These are phyloP conservation scores for Pichia californica DNA, from an alignment of 805 yeast genomes.

Conservation along the genomic window DNA sequence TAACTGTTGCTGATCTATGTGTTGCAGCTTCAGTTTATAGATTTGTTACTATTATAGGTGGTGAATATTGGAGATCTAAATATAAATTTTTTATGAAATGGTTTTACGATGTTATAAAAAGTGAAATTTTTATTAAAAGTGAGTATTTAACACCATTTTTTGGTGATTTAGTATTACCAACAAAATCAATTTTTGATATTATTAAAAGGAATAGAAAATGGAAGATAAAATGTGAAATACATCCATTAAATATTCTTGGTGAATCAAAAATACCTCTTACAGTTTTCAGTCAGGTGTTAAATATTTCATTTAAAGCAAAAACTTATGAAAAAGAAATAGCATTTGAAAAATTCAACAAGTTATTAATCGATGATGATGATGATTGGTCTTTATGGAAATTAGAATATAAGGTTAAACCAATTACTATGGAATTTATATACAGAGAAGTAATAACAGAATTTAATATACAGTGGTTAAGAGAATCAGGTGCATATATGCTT, in stretches of 20 bases:
- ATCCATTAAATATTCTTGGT: conserved; percentile 84
- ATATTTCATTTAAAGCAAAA: too few relatives aligned
- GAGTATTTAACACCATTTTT: too few relatives aligned
- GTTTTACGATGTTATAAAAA: conserved; percentile 41
- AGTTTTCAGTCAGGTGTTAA: too few relatives aligned
- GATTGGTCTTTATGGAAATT: too few relatives aligned
- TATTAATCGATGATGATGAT: too few relatives aligned
- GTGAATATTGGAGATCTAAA: conserved; percentile 42
- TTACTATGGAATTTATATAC: too few relatives aligned
- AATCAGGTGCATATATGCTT: conserved; percentile 94
- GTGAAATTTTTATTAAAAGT: conserved; percentile 40
- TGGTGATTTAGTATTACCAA: conserved; percentile 51
- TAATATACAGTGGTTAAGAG: too few relatives aligned
- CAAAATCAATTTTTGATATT: conserved; percentile 46
- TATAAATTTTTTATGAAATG: conserved; percentile 49
- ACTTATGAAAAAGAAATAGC: too few relatives aligned
- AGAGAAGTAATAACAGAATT: too few relatives aligned
- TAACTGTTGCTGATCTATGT: conserved; percentile 40
- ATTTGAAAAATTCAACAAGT: too few relatives aligned
- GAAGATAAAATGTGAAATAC: too few relatives aligned
- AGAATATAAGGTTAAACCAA: too few relatives aligned
- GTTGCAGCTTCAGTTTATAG: conserved; percentile 39
- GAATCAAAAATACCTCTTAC: conserved; percentile 45
- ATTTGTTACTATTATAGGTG: conserved; percentile 41
- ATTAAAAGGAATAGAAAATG: conserved; percentile 28